Evolutionary conservation across 345 rosid species (phyloP).

Genomic region (Moricandia moricandioides): DNA sequence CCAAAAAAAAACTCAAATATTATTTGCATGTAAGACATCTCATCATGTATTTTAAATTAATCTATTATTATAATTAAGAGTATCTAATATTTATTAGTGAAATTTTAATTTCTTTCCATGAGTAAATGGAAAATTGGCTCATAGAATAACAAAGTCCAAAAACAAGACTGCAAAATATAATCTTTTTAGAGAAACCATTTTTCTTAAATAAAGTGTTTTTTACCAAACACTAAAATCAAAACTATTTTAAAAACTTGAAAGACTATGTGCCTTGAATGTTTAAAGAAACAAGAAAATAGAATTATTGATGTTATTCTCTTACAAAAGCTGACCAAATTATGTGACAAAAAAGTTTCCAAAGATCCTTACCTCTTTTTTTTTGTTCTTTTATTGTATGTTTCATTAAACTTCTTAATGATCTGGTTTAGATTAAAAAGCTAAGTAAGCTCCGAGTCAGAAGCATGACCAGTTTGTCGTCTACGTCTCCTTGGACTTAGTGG

Average conservation of each 20-base stretch:
- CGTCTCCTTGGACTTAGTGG: constrained; percentile 30
- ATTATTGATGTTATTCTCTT: not conserved
- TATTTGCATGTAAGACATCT: not conserved
- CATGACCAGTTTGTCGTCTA: constrained; percentile 37
- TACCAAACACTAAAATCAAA: too few relatives aligned
- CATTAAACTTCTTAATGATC: not conserved
- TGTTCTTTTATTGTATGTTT: not conserved
- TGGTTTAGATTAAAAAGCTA: constrained; percentile 19
- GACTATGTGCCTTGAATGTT: not conserved
- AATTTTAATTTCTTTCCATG: not conserved
- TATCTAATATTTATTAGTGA: too few relatives aligned
- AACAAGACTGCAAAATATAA: not conserved
- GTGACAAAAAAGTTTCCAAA: constrained; percentile 1
- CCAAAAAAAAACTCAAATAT: too few relatives aligned
- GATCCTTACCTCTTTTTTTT: not conserved
- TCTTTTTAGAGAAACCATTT: not conserved
- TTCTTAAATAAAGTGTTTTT: too few relatives aligned
- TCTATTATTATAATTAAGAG: not conserved
- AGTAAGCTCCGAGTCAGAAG: constrained; percentile 40
- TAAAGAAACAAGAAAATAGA: not conserved
- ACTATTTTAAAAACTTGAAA: not conserved
- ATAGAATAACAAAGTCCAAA: not conserved
- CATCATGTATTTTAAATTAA: not conserved
- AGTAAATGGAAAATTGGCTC: not conserved
- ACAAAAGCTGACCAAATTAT: constrained; percentile 1